phyloP scores from a whole-genome alignment of 805 yeast genomes.

The Ogataea glucozyma region DNA sequence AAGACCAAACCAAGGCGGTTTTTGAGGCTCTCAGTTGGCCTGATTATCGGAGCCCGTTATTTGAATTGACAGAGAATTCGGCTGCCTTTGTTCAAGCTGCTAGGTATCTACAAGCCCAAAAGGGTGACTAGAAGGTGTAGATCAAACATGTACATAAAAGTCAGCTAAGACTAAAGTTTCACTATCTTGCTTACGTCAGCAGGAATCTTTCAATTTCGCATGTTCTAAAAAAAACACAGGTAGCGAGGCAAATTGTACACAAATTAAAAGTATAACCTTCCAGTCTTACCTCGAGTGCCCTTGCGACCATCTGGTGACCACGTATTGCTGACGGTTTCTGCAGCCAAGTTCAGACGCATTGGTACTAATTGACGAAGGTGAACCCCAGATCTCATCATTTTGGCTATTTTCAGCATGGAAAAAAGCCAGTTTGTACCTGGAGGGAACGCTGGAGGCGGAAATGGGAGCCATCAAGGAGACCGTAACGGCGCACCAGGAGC shows the following conservation, averaged over 20 bases:
- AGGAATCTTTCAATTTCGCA: background rate
- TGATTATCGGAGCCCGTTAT: conserved; percentile 11
- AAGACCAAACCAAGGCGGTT: conserved; percentile 5
- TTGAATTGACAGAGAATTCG: conserved; percentile 14
- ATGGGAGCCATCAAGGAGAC: conserved; percentile 6
- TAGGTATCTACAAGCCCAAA: conserved; percentile 4
- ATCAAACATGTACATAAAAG: too few species aligned
- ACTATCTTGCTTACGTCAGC: conserved; percentile 1
- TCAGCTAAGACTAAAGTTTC: too few species aligned
- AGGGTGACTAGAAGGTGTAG: too few species aligned
- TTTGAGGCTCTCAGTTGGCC: conserved; percentile 20
- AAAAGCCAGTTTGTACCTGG: conserved; percentile 23
- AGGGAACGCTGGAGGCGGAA: conserved; percentile 11
- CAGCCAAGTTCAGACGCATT: too few species aligned
- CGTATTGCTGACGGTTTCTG: too few species aligned
- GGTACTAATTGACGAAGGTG: too few species aligned
- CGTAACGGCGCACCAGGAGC: conserved; percentile 10
- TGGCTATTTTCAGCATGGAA: too few species aligned
- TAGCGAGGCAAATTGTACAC: conserved; percentile 9
- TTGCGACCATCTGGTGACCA: too few species aligned
- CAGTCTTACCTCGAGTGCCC: too few species aligned
- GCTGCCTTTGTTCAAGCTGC: conserved; percentile 17
- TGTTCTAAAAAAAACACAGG: background rate
- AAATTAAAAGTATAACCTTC: too few species aligned
- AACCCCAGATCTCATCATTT: too few species aligned